Evolutionary conservation across 2,329 filamentous ascomycete species (phyloP).

Genomic region (Monosporascus sp.): DNA sequence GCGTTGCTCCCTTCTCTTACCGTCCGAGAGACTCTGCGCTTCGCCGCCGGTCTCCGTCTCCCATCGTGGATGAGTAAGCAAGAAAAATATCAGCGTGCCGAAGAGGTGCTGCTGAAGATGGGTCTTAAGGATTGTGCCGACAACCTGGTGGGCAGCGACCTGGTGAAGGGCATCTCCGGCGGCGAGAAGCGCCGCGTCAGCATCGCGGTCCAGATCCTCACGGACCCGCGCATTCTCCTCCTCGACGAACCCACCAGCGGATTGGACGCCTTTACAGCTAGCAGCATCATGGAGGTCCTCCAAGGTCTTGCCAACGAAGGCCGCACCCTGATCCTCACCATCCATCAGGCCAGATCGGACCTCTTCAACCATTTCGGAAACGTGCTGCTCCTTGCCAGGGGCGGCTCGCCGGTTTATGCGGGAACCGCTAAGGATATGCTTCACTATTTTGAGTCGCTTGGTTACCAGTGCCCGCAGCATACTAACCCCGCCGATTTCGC

Average conservation of each 20-base stretch:
- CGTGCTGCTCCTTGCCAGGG: constrained; percentile 63
- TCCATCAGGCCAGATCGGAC: constrained; percentile 71
- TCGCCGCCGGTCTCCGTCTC: constrained; percentile 65
- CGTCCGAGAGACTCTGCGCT: constrained; percentile 67
- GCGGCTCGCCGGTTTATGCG: constrained; percentile 63
- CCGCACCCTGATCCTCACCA: constrained; percentile 68
- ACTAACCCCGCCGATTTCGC: constrained; percentile 77
- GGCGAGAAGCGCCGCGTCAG: constrained; percentile 74
- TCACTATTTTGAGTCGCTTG: constrained; percentile 53
- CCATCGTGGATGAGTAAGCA: constrained; percentile 63
- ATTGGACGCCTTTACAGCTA: constrained; percentile 71
- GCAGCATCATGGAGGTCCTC: constrained; percentile 70
- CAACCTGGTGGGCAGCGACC: constrained; percentile 64
- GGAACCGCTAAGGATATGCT: constrained; percentile 61
- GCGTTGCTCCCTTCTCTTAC: constrained; percentile 69
- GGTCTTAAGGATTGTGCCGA: constrained; percentile 74
- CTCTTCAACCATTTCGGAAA: constrained; percentile 68
- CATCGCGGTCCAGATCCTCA: constrained; percentile 73
- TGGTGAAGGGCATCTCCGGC: constrained; percentile 73
- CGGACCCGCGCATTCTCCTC: constrained; percentile 65
- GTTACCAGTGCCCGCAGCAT: constrained; percentile 59
- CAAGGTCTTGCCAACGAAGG: constrained; percentile 66
- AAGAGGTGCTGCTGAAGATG: constrained; percentile 68
- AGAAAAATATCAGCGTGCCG: constrained; percentile 62
- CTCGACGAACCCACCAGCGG: constrained; percentile 75